Conservation (phyloP, 73 alveolate genomes). For the Paramecium caudatum region DNA sequence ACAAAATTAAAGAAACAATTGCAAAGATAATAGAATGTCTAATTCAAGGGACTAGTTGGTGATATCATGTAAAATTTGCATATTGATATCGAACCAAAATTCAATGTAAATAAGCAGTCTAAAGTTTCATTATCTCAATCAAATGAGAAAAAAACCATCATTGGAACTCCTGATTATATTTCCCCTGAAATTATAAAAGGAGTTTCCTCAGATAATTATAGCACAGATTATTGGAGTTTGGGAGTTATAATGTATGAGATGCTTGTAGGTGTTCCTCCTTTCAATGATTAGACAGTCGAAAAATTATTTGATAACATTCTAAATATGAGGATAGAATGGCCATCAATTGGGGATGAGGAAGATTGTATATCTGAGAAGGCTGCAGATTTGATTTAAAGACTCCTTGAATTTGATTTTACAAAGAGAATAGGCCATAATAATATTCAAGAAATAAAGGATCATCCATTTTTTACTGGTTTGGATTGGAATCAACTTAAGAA, state of each 20-base stretch:
- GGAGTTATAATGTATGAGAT: constrained; percentile 96
- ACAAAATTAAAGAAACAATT: constrained; percentile 56
- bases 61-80: neutral
- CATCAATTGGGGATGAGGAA: constrained; percentile 79
- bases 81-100: constrained; percentile 9
- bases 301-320: constrained; percentile 82
- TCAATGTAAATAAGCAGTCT: neutral
- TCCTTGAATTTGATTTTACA: constrained; percentile 82
- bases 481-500: constrained; percentile 81
- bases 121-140: constrained; percentile 1
- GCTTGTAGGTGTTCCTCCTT: constrained; percentile 94
- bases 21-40: neutral
- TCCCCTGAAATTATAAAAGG: constrained; percentile 96
- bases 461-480: constrained; percentile 86
- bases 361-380: constrained; percentile 88
- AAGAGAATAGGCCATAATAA: constrained; percentile 83
- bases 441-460: constrained; percentile 91
- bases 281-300: constrained; percentile 82
- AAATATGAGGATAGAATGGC: constrained; percentile 77
- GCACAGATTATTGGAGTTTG: constrained; percentile 83
- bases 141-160: constrained; percentile 78
- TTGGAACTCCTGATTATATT: constrained; percentile 97
- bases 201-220: constrained; percentile 74
- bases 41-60: constrained; percentile 28
- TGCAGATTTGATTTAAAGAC: constrained; percentile 87